A percentile compares a stretch with the other conserved stretches of the same genome.
These are phyloP conservation scores for Aspergillus jensenii DNA, from an alignment of 2,329 filamentous ascomycete species.

Conservation along the genomic window DNA sequence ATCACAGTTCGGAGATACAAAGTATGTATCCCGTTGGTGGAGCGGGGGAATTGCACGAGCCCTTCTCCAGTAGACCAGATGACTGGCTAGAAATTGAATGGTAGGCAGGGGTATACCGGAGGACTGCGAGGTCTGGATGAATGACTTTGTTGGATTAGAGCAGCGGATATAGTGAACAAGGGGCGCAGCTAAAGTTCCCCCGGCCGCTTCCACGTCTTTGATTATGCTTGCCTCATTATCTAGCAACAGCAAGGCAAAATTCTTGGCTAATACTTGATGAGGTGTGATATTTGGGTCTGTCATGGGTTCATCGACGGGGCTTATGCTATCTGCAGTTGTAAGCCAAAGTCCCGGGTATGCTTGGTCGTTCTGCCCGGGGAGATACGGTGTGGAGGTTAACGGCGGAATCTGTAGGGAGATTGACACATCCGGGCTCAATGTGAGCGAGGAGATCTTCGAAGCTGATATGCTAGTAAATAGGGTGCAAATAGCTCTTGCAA, in stretches of 20 bases:
- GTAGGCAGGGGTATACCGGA: conserved; percentile 72
- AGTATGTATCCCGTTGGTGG: conserved; percentile 85
- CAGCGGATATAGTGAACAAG: conserved; percentile 71
- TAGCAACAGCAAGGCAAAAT: conserved; percentile 82
- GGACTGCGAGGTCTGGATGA: conserved; percentile 65
- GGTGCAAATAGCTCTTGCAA: conserved; percentile 79
- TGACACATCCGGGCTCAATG: conserved; percentile 64
- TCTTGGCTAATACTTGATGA: conserved; percentile 68
- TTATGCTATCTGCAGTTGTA: conserved; percentile 79
- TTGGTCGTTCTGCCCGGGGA: conserved; percentile 67
- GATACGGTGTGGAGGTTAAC: conserved; percentile 66
- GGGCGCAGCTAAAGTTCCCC: conserved; percentile 71
- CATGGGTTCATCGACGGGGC: conserved; percentile 63
- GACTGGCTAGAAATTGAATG: conserved; percentile 82
- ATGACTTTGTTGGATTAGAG: conserved; percentile 63
- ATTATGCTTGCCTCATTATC: conserved; percentile 81
- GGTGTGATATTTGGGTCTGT: conserved; percentile 58
- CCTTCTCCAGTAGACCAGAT: conserved; percentile 94
- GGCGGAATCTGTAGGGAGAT: conserved; percentile 65
- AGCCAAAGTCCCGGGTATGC: conserved; percentile 77
- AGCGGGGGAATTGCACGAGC: conserved; percentile 89
- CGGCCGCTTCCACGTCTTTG: conserved; percentile 65
- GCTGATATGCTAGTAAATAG: conserved; percentile 78
- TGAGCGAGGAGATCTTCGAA: conserved; percentile 82
- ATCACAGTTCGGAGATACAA: conserved; percentile 87